Percentiles rank a stretch among this genome's conserved stretches.
Conservation (phyloP, 108 stramenopile genomes). For the Cyclotella cryptica region DNA sequence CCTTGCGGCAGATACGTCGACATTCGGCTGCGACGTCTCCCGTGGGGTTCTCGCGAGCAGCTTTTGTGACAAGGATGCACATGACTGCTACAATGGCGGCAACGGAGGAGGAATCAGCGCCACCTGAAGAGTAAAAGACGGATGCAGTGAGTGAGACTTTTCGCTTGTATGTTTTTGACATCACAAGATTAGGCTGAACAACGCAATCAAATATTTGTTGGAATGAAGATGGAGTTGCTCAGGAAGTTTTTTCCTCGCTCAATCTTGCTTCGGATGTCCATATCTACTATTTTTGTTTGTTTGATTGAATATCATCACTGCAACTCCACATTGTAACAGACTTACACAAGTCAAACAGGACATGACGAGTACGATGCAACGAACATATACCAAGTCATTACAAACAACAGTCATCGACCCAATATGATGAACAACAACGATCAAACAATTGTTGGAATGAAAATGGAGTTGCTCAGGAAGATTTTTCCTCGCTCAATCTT, state of each 20-base stretch:
- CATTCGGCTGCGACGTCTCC: constrained; percentile 70
- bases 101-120: constrained; percentile 95
- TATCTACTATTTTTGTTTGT: constrained; percentile 54
- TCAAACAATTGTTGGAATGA: too few relatives aligned
- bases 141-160: neutral
- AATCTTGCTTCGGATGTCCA: constrained; percentile 55
- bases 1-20: constrained; percentile 66
- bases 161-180: neutral
- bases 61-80: constrained; percentile 89
- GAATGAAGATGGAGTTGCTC: constrained; percentile 26
- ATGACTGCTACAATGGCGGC: constrained; percentile 97
- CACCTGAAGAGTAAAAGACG: constrained; percentile 62
- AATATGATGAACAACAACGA: too few relatives aligned
- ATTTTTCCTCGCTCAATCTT: constrained; percentile 46
- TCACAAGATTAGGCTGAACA: neutral
- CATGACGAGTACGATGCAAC: too few relatives aligned
- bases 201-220: neutral
- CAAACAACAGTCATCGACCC: too few relatives aligned
- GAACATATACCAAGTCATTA: too few relatives aligned
- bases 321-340: constrained; percentile 10
- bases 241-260: constrained; percentile 40
- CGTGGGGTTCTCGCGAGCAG: constrained; percentile 57
- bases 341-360: neutral
- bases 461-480: constrained; percentile 38
- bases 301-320: constrained; percentile 40